Base-by-base conservation (phyloP, 352 stramenopile species). In the Globisporangium spinosum region DNA sequence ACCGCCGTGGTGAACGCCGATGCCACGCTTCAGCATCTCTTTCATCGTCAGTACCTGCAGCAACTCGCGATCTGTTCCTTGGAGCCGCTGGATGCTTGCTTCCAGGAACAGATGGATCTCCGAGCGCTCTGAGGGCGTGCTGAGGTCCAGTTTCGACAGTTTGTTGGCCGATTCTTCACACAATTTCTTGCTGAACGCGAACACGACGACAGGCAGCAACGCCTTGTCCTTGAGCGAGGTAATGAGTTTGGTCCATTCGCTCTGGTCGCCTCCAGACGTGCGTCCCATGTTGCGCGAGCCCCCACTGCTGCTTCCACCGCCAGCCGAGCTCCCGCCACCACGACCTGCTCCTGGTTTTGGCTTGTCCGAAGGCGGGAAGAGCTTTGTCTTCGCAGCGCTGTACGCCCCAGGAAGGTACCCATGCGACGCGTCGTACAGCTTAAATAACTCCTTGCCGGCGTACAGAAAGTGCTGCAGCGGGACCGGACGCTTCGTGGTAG, bases 41-140 rank as follows among this genome's bases (percentile, higher is more conserved):
- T 99, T 90, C 68, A 99, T 89, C 13, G 91, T 95, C 62, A 98
- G 71, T n/a, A 99, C 97, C 72, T 99, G 98, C 2, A 98, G 98
- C 20, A 99, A 87, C 66, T 97, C 93, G 43, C 96, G 91, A 80
- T 99, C 98, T 53, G 99, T 97, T 47, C 98, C 87, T 55, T 93
- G 84, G 1, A 95, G 70, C 13, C 85, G 74, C 65, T 93, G 85
- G 54, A 95, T 88, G 57, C 84, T 93, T 27, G 75, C 65, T 47
- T 94, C 83, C 17, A 93, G 69, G 62, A 95, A 95, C 58, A 93
- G 64, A 13, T 95, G 87, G 56, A 95, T 95, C 65, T 95, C 85
- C 5, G 84, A 93, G 34, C 83, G 79, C 62, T 95, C 87, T 1
- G 84, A 90, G 0, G 83, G 74, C 20, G 80, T 83, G 51, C 80